Evolutionary conservation across 2,329 filamentous ascomycete genomes (phyloP).

Genomic region (Rhexocercosporidium sp.): DNA sequence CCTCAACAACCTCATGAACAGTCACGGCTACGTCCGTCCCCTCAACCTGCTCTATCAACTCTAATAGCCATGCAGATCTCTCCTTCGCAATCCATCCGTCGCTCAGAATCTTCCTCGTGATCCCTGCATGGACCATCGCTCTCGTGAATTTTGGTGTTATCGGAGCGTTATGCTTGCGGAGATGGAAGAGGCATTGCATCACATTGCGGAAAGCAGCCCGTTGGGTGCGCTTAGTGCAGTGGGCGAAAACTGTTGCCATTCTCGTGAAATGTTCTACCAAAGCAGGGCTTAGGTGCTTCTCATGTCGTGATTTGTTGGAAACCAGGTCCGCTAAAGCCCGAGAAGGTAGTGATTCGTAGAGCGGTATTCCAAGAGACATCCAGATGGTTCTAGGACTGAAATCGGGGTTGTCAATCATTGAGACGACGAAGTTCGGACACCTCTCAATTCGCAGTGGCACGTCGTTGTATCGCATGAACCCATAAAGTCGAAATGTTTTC

Average conservation of each 20-base stretch:
- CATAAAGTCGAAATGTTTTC: slow-evolving; percentile 22
- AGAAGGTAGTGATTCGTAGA: slow-evolving; percentile 16
- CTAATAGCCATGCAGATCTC: slow-evolving; percentile 34
- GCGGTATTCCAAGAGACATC: slow-evolving; percentile 30
- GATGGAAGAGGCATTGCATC: slow-evolving; percentile 33
- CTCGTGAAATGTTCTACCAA: slow-evolving; percentile 31
- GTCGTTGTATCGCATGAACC: slow-evolving; percentile 3
- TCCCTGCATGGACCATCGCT: slow-evolving; percentile 31
- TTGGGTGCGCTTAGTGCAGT: slow-evolving; percentile 15
- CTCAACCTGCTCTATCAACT: slow-evolving; percentile 32
- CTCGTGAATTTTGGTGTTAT: slow-evolving; percentile 31
- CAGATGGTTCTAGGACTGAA: slow-evolving; percentile 29
- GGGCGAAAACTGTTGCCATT: slow-evolving; percentile 39
- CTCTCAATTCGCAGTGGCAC: slow-evolving; percentile 19
- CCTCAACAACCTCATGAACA: slow-evolving; percentile 27
- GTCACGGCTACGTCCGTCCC: slow-evolving; percentile 35
- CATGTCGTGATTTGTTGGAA: not conserved
- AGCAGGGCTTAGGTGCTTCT: slow-evolving; percentile 17
- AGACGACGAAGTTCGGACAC: slow-evolving; percentile 30
- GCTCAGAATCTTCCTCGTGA: slow-evolving; percentile 32
- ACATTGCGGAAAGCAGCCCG: slow-evolving; percentile 38
- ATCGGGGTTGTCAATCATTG: slow-evolving; percentile 28
- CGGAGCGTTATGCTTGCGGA: slow-evolving; percentile 31
- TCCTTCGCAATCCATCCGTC: slow-evolving; percentile 28
- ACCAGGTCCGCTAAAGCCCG: slow-evolving; percentile 3